Percentiles rank a stretch among this genome's conserved stretches.
These are phyloP conservation scores for Xylaria nigripes DNA, from an alignment of 495 filamentous ascomycete species.

Conservation along the genomic window DNA sequence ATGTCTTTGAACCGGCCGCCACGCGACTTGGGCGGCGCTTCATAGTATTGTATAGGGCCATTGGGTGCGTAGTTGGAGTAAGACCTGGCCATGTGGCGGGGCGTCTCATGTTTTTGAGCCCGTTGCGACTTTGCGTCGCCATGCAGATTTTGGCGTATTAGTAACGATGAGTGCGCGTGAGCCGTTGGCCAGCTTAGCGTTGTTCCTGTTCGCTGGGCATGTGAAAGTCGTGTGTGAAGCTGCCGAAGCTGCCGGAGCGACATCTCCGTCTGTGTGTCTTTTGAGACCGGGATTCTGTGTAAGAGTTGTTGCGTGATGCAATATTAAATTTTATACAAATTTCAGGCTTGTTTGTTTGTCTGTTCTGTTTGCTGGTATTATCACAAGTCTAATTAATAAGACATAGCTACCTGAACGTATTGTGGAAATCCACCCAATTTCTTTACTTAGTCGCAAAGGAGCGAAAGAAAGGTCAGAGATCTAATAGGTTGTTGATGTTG, in stretches of 20 bases:
- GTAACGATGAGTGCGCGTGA: background rate
- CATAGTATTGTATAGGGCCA: background rate
- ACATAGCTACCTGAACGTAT: too few relatives aligned
- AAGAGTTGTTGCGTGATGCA: too few relatives aligned
- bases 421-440: too few relatives aligned
- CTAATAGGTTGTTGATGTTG: background rate
- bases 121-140: background rate
- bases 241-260: background rate
- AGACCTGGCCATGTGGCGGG: background rate
- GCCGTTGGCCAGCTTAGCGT: background rate
- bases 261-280: background rate
- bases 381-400: too few relatives aligned
- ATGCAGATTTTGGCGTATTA: background rate
- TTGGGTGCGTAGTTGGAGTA: slow-evolving; percentile 7
- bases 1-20: slow-evolving; percentile 5
- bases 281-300: too few relatives aligned
- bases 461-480: background rate
- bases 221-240: background rate
- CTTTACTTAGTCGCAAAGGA: background rate
- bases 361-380: too few relatives aligned
- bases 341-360: too few relatives aligned
- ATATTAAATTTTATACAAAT: too few relatives aligned
- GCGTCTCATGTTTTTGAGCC: background rate
- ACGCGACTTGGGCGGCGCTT: slow-evolving; percentile 1
- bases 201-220: background rate